These are phyloP conservation scores for Lodderomyces oxycetoniae DNA, from an alignment of 1,139 yeast species.

Conservation along the genomic window DNA sequence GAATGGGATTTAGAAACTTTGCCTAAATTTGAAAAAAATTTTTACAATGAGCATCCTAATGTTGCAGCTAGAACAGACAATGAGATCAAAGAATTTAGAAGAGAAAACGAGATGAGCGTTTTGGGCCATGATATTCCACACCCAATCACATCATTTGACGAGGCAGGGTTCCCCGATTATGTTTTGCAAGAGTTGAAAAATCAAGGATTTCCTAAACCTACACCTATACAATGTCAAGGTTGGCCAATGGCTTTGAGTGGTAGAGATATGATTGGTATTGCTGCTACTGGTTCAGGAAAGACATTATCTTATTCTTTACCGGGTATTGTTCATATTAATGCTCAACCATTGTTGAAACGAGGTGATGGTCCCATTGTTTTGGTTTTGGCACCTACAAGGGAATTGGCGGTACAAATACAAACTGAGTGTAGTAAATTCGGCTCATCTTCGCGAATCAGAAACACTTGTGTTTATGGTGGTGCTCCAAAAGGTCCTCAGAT, in stretches of 20 bases:
- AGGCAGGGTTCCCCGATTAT: conserved; percentile 95
- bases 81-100: conserved; percentile 74
- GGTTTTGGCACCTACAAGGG: conserved; percentile 98
- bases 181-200: conserved; percentile 84
- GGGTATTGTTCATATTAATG: conserved; percentile 94
- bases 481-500: conserved; percentile 97
- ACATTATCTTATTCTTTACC: conserved; percentile 96
- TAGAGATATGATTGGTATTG: conserved; percentile 98
- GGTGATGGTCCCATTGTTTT: conserved; percentile 98
- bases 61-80: conserved; percentile 71
- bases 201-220: conserved; percentile 91
- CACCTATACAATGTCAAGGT: conserved; percentile 98
- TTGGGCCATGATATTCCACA: conserved; percentile 84
- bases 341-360: conserved; percentile 85
- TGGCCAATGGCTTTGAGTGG: conserved; percentile 99
- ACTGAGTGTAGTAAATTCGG: conserved; percentile 95
- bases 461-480: conserved; percentile 99
- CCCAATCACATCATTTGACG: conserved; percentile 89
- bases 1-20: conserved; percentile 73
- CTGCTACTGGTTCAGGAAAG: conserved; percentile 98
- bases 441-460: conserved; percentile 84
- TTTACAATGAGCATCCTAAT: conserved; percentile 77
- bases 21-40: conserved; percentile 93
- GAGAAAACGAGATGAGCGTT: conserved; percentile 79
- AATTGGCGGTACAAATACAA: conserved; percentile 96